Evolutionary conservation across 164 flowering plant genomes (phyloP).

Genomic region (Dillenia suffruticosa): DNA sequence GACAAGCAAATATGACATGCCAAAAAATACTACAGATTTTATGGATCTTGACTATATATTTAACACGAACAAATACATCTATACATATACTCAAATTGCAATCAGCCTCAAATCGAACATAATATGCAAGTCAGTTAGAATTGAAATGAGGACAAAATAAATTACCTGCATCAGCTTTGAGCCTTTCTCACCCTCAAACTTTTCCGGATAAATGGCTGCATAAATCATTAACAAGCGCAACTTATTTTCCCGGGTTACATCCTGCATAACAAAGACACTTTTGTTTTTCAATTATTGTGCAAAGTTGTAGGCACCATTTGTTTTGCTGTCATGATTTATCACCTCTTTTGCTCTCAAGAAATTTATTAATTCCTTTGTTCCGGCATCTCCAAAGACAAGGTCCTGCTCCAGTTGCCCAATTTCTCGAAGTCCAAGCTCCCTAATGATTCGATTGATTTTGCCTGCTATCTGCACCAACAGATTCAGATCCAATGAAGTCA

Average conservation of each 20-base stretch:
- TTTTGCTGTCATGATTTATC: neutral
- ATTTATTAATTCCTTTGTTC: constrained; percentile 83
- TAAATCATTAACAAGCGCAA: constrained; percentile 92
- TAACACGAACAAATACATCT: too few species aligned
- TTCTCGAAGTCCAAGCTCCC: constrained; percentile 72
- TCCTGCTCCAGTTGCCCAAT: constrained; percentile 95
- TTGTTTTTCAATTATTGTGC: constrained; percentile 3
- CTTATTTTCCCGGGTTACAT: constrained; percentile 62
- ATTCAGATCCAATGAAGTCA: too few species aligned
- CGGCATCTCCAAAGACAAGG: constrained; percentile 97
- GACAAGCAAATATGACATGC: too few species aligned
- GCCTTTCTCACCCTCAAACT: constrained; percentile 97
- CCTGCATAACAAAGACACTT: constrained; percentile 46
- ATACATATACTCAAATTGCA: too few species aligned
- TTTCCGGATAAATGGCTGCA: constrained; percentile 83
- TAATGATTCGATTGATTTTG: constrained; percentile 66
- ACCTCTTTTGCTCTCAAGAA: constrained; percentile 76
- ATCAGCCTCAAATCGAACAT: too few species aligned
- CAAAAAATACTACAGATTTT: too few species aligned
- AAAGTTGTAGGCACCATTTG: neutral
- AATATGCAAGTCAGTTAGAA: neutral
- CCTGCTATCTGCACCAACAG: constrained; percentile 74
- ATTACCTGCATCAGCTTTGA: constrained; percentile 84
- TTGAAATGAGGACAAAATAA: neutral
- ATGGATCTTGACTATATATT: too few species aligned